These are phyloP conservation scores for Sclerotinia nivalis DNA, from an alignment of 2,329 filamentous ascomycete genomes.

Conservation along the genomic window DNA sequence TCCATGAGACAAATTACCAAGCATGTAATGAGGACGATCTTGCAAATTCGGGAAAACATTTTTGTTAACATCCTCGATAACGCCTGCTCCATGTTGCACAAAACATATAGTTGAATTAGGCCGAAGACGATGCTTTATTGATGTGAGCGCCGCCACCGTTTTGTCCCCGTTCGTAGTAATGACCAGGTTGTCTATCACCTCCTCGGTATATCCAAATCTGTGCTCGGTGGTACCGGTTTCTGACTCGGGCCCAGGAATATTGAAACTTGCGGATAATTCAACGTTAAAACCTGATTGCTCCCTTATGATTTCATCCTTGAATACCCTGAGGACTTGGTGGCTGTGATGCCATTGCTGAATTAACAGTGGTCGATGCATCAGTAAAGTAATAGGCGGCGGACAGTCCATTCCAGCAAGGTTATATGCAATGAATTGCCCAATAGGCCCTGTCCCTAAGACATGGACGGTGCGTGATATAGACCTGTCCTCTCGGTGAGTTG, in stretches of 20 bases:
- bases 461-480: constrained; percentile 50
- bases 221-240: constrained; percentile 24
- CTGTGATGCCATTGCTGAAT: constrained; percentile 50
- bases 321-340: constrained; percentile 48
- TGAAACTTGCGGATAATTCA: constrained; percentile 34
- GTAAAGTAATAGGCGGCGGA: constrained; percentile 63
- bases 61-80: constrained; percentile 74
- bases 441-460: constrained; percentile 63
- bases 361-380: constrained; percentile 54
- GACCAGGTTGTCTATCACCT: constrained; percentile 67
- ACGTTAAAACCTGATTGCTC: constrained; percentile 40
- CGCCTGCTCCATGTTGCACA: constrained; percentile 78
- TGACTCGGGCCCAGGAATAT: constrained; percentile 35
- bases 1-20: constrained; percentile 40
- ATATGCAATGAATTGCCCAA: constrained; percentile 67
- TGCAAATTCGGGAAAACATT: constrained; percentile 67
- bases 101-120: constrained; percentile 71
- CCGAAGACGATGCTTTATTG: constrained; percentile 66
- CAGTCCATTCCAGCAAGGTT: constrained; percentile 57
- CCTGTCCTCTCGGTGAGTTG: background rate
- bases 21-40: constrained; percentile 71
- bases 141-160: constrained; percentile 57
- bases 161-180: constrained; percentile 64
- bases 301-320: constrained; percentile 47
- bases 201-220: constrained; percentile 37